Conservation (phyloP, 2,329 filamentous ascomycete genomes). For the Colletotrichum tropicale region DNA sequence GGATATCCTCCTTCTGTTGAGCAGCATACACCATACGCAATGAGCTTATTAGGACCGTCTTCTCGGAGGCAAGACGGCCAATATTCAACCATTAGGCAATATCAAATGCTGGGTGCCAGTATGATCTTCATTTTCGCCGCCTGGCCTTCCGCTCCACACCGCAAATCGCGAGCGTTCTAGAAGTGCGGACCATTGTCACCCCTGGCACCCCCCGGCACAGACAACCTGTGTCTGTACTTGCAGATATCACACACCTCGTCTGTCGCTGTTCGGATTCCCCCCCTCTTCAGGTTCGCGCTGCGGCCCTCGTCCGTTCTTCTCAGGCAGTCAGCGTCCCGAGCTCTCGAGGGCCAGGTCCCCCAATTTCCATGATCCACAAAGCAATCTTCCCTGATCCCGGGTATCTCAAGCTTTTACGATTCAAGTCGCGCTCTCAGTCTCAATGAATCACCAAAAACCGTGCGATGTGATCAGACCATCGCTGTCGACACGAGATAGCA, state of each 20-base stretch:
- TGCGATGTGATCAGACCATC: slow-evolving; percentile 18
- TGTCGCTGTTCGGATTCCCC: neutral
- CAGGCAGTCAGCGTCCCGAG: neutral
- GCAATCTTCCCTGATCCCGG: slow-evolving; percentile 10
- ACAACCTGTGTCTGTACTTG: neutral
- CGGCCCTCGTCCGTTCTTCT: neutral
- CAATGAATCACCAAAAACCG: slow-evolving; percentile 7
- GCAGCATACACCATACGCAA: neutral
- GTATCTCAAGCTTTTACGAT: slow-evolving; percentile 10
- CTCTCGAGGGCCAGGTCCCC: neutral
- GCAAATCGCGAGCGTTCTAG: slow-evolving; percentile 9
- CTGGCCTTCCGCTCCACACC: neutral
- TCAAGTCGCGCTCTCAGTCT: slow-evolving; percentile 2
- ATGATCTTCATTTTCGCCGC: neutral
- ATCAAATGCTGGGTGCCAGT: neutral
- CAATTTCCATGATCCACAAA: slow-evolving; percentile 12
- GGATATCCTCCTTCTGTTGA: neutral
- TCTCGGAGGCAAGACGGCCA: neutral
- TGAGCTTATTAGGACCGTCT: neutral
- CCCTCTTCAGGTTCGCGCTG: slow-evolving; percentile 2
- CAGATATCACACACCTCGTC: neutral
- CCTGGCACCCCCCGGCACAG: neutral
- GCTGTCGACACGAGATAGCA: neutral
- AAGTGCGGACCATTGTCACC: slow-evolving; percentile 3
- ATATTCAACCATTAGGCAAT: neutral